phyloP scores from a whole-genome alignment of 2,329 filamentous ascomycete genomes.

The Xylaria digitata region DNA sequence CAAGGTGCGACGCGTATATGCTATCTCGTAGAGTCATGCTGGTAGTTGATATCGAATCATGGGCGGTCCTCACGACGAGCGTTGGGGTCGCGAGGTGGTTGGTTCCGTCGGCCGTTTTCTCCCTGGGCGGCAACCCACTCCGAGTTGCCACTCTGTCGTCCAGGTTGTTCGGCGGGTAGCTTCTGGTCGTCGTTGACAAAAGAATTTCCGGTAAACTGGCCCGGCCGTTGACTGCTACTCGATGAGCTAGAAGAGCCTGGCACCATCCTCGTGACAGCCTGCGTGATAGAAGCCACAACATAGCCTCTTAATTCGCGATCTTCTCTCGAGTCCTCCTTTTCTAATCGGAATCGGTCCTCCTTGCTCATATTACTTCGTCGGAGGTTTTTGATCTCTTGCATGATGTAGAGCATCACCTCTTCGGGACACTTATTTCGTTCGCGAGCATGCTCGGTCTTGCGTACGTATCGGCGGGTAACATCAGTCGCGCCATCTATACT shows the following conservation, averaged over 20 bases:
- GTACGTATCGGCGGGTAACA: slow-evolving; percentile 74
- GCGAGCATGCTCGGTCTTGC: slow-evolving; percentile 77
- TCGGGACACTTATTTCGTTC: slow-evolving; percentile 85
- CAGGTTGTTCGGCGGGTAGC: slow-evolving; percentile 69
- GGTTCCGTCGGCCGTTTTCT: slow-evolving; percentile 55
- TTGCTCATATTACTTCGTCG: slow-evolving; percentile 87
- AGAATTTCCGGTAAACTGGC: slow-evolving; percentile 31
- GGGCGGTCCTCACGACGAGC: slow-evolving; percentile 53
- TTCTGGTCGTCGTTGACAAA: slow-evolving; percentile 65
- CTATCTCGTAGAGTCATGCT: slow-evolving; percentile 1
- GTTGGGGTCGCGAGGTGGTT: slow-evolving; percentile 56
- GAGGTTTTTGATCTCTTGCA: slow-evolving; percentile 88
- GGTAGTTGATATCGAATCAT: slow-evolving; percentile 4
- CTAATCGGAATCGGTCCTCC: slow-evolving; percentile 81
- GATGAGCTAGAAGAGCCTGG: slow-evolving; percentile 57
- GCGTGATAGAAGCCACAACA: slow-evolving; percentile 78
- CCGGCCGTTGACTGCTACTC: slow-evolving; percentile 35
- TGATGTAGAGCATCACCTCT: slow-evolving; percentile 89
- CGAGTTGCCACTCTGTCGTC: slow-evolving; percentile 61
- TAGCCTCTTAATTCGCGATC: slow-evolving; percentile 79
- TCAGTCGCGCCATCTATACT: slow-evolving; percentile 84
- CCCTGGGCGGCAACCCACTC: slow-evolving; percentile 63
- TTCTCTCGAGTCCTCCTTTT: slow-evolving; percentile 82
- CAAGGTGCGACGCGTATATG: not conserved
- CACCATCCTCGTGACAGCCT: slow-evolving; percentile 76